phyloP scores from a whole-genome alignment of 441 rosid genomes.

The Populus hybrid region DNA sequence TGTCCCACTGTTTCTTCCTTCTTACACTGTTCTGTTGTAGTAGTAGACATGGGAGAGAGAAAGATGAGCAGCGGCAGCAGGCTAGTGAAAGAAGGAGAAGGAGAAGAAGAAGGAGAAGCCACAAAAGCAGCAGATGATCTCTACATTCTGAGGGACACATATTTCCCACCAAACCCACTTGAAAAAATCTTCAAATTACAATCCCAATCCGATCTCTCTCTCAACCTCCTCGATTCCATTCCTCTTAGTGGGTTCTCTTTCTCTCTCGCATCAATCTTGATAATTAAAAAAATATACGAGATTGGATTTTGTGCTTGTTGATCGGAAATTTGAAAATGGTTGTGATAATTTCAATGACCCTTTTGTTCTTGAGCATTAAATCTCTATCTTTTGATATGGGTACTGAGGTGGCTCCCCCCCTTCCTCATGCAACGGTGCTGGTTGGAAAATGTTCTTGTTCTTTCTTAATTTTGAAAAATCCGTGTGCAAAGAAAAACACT shows the following conservation, averaged over 20 bases:
- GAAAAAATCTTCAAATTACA: conserved; percentile 49
- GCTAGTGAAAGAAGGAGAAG: conserved; percentile 17
- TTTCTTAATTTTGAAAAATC: too few relatives aligned
- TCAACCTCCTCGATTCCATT: conserved; percentile 58
- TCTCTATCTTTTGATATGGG: not conserved
- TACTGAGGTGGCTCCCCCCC: too few relatives aligned
- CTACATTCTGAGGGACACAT: conserved; percentile 48
- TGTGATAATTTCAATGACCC: not conserved
- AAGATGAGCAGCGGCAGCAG: conserved; percentile 4
- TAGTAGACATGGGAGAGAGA: not conserved
- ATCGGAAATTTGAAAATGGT: not conserved
- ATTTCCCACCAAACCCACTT: conserved; percentile 48
- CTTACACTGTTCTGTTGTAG: not conserved
- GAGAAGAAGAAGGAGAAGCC: conserved; percentile 22
- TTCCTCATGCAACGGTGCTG: too few relatives aligned
- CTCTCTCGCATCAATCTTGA: not conserved
- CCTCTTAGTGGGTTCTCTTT: conserved; percentile 41
- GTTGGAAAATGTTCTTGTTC: too few relatives aligned
- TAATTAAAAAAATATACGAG: too few relatives aligned
- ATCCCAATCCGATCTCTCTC: conserved; percentile 47
- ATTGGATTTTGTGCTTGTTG: too few relatives aligned
- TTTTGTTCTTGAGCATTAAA: not conserved
- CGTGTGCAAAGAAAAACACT: too few relatives aligned
- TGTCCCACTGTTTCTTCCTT: too few relatives aligned
- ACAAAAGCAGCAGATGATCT: conserved; percentile 43